Evolutionary conservation across 83 land plant species (phyloP).

Genomic region (Thuja plicata): DNA sequence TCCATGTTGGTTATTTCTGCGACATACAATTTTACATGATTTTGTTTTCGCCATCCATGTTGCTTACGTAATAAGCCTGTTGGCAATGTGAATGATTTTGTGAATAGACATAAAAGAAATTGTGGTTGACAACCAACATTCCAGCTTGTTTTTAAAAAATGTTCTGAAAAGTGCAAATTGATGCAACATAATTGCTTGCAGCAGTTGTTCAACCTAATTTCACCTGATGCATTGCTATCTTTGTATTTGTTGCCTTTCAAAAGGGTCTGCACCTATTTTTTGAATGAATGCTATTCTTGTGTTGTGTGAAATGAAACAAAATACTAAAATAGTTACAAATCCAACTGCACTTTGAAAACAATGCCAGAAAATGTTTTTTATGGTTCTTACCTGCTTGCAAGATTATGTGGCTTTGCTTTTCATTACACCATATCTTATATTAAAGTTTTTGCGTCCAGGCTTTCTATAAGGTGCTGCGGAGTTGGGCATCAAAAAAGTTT

Average conservation of each 20-base stretch:
- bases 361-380: not conserved
- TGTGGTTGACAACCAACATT: not conserved
- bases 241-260: not conserved
- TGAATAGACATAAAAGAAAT: not conserved
- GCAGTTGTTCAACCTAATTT: not conserved
- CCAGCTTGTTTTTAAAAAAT: not conserved
- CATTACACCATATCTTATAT: not conserved
- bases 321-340: not conserved
- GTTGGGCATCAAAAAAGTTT: constrained; percentile 80
- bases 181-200: not conserved
- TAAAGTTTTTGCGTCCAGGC: constrained; percentile 38
- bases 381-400: not conserved
- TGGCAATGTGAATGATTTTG: not conserved
- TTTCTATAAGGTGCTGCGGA: constrained; percentile 61
- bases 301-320: not conserved
- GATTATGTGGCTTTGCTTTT: not conserved
- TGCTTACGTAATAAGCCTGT: not conserved
- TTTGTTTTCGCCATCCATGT: too few relatives aligned
- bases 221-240: not conserved
- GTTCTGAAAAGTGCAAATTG: not conserved
- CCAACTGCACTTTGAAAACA: not conserved
- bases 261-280: not conserved
- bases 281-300: not conserved
- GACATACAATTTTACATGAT: not conserved
- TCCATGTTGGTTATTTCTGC: not conserved